Evolutionary conservation across 169 alveolate species (phyloP).

Genomic region (Eimeria acervulina): DNA sequence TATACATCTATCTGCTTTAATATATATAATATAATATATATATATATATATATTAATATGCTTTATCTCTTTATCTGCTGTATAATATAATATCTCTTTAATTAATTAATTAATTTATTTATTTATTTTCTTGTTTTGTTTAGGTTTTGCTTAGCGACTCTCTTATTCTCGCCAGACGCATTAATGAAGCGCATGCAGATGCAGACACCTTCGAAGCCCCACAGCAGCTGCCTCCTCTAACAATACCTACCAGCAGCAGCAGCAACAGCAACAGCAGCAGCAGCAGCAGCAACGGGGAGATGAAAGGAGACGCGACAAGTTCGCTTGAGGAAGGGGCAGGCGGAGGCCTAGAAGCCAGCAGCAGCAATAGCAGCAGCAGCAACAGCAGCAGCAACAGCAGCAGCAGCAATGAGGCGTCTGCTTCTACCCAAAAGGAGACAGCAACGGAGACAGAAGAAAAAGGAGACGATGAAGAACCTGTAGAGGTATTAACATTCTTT

Average conservation of each 20-base stretch:
- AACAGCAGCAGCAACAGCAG: background rate
- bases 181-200: background rate
- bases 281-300: slow-evolving; percentile 34
- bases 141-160: slow-evolving; percentile 75
- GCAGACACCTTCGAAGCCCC: background rate
- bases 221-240: background rate
- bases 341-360: background rate
- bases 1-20: background rate
- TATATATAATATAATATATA: background rate
- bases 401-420: slow-evolving; percentile 1
- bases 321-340: background rate
- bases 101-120: no score
- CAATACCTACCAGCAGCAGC: background rate
- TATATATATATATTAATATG: background rate
- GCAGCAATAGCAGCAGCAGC: slow-evolving; percentile 26
- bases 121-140: no score
- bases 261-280: slow-evolving; percentile 24
- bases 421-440: background rate
- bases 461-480: background rate
- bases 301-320: background rate
- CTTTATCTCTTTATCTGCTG: background rate
- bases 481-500: background rate
- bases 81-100: no score
- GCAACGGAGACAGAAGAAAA: no score
- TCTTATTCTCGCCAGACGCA: slow-evolving; percentile 37